phyloP scores from a whole-genome alignment of 768 basidiomycete species.

The Kwoniella dejecticola region DNA sequence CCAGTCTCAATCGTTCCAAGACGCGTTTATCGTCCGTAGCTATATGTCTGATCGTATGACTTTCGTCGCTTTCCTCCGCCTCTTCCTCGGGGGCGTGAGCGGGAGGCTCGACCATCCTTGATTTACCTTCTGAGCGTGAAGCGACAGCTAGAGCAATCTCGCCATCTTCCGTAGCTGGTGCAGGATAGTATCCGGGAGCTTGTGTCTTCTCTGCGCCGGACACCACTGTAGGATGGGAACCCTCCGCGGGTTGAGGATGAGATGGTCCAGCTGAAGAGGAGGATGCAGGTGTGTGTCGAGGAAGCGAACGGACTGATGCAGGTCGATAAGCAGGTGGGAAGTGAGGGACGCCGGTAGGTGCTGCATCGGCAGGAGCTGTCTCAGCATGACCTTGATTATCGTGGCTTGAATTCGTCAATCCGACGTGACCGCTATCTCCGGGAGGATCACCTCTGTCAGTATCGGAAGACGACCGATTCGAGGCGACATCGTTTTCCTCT shows the following conservation, averaged over 20 bases:
- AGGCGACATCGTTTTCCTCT: not conserved
- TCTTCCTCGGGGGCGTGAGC: not conserved
- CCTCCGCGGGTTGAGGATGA: not conserved
- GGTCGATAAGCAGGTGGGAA: slow-evolving; percentile 52
- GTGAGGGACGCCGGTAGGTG: slow-evolving; percentile 15
- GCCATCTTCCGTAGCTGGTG: slow-evolving; percentile 49
- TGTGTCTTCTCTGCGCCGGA: slow-evolving; percentile 34
- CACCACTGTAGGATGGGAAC: not conserved
- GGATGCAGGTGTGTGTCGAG: not conserved
- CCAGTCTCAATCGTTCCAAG: slow-evolving; percentile 47
- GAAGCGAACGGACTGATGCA: slow-evolving; percentile 38
- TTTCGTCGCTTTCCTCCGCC: slow-evolving; percentile 16
- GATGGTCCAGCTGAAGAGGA: slow-evolving; percentile 5
- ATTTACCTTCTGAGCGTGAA: slow-evolving; percentile 37
- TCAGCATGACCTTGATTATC: not conserved
- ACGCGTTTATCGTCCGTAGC: slow-evolving; percentile 55
- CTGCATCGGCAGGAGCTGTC: not conserved
- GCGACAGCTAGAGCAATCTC: slow-evolving; percentile 50
- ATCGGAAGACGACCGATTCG: not conserved
- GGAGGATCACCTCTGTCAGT: not conserved
- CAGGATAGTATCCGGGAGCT: slow-evolving; percentile 53
- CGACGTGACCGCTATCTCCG: not conserved
- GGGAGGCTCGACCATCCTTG: slow-evolving; percentile 22
- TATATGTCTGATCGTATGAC: slow-evolving; percentile 36
- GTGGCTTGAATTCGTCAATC: not conserved